Evolutionary conservation across 306 rosid species (phyloP).

Genomic region (Malus orientalis): DNA sequence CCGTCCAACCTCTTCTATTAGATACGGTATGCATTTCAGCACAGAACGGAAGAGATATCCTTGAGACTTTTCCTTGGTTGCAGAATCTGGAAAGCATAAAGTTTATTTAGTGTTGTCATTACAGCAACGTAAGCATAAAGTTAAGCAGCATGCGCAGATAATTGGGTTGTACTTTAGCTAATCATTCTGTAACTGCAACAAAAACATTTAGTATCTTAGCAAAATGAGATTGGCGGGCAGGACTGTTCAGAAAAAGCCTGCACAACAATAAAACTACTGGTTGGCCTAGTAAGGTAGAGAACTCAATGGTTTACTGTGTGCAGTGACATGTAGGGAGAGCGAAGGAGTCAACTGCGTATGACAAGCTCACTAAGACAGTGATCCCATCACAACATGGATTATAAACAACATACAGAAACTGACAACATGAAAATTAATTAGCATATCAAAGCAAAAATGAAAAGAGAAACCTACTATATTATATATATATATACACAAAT

Average conservation of each 20-base stretch:
- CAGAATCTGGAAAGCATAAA: slow-evolving; percentile 64
- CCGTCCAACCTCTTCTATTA: slow-evolving; percentile 97
- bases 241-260: neutral
- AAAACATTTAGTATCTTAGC: neutral
- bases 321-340: neutral
- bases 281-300: neutral
- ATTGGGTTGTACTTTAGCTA: neutral
- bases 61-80: slow-evolving; percentile 95
- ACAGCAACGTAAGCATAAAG: slow-evolving; percentile 12
- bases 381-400: slow-evolving; percentile 3
- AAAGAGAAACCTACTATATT: neutral
- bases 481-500: neutral
- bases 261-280: neutral
- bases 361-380: slow-evolving; percentile 91
- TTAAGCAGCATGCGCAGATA: neutral
- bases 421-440: neutral
- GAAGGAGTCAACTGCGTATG: slow-evolving; percentile 36
- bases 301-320: neutral
- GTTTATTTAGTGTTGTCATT: slow-evolving; percentile 10
- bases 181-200: neutral
- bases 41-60: slow-evolving; percentile 93
- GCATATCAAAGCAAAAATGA: neutral
- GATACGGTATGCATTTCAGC: slow-evolving; percentile 93
- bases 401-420: neutral
- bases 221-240: neutral